These are phyloP conservation scores for Boletus speciosus DNA, from an alignment of 768 basidiomycete species.

Conservation along the genomic window DNA sequence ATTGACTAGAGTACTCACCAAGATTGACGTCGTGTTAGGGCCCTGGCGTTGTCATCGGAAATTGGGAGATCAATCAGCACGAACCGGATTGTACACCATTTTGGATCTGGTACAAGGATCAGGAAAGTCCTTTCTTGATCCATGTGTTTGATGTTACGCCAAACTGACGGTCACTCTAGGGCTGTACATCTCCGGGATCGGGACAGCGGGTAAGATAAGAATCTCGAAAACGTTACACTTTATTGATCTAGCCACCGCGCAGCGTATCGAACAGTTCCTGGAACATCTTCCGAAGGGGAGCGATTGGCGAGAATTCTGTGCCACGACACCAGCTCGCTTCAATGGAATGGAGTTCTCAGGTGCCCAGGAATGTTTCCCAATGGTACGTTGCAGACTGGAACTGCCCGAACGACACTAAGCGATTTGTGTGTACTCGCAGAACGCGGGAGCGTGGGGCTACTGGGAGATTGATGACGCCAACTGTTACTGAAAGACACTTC, in stretches of 20 bases:
- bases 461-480: too few relatives aligned
- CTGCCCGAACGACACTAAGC: too few relatives aligned
- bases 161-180: constrained; percentile 6
- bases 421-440: too few relatives aligned
- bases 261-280: constrained; percentile 31
- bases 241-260: neutral
- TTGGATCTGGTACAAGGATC: constrained; percentile 27
- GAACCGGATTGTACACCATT: constrained; percentile 28
- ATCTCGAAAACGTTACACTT: too few relatives aligned
- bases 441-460: too few relatives aligned
- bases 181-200: constrained; percentile 23
- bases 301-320: constrained; percentile 35
- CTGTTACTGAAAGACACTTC: too few relatives aligned
- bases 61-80: constrained; percentile 22
- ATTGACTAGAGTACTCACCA: neutral
- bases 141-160: too few relatives aligned
- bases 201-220: constrained; percentile 17
- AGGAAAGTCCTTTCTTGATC: constrained; percentile 8
- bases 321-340: constrained; percentile 32
- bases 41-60: constrained; percentile 9
- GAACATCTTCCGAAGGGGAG: constrained; percentile 21
- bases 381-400: too few relatives aligned
- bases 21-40: constrained; percentile 10
- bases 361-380: neutral
- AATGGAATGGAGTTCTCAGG: constrained; percentile 22